A percentile compares a stretch with the other conserved stretches of the same genome.
phyloP scores from a whole-genome alignment of 2,329 filamentous ascomycete species.

The Alternaria tenuissima region DNA sequence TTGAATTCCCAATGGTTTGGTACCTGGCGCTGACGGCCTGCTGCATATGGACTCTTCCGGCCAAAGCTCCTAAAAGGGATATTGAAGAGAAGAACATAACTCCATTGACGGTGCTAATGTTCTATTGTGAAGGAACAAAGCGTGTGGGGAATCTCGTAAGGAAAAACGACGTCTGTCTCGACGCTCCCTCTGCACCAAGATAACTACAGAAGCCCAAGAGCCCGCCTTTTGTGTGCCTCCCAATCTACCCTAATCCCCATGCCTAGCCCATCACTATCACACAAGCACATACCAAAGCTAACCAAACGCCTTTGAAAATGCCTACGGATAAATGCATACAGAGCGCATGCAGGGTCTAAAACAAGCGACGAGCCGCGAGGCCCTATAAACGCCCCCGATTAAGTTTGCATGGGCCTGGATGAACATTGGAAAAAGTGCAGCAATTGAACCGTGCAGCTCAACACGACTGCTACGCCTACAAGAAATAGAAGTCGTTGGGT shows the following conservation, averaged over 20 bases:
- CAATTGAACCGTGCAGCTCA: conserved; percentile 6
- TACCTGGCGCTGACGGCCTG: conserved; percentile 14
- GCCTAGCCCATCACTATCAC: conserved; percentile 18
- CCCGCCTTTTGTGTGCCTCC: background rate
- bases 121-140: conserved; percentile 13
- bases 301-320: conserved; percentile 22
- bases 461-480: background rate
- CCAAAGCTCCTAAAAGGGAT: background rate
- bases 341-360: conserved; percentile 2
- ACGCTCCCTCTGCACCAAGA: background rate
- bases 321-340: conserved; percentile 20
- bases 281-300: conserved; percentile 6
- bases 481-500: background rate
- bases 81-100: conserved; percentile 1
- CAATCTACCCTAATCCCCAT: conserved; percentile 10
- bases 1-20: conserved; percentile 14
- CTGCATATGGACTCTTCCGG: conserved; percentile 11
- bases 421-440: conserved; percentile 7
- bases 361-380: conserved; percentile 11
- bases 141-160: conserved; percentile 27
- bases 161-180: conserved; percentile 13
- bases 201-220: background rate
- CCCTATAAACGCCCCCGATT: conserved; percentile 3
- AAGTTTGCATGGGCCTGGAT: conserved; percentile 1
- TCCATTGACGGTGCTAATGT: conserved; percentile 3